A percentile compares a stretch with the other conserved stretches of the same genome.
Conservation (phyloP, 352 stramenopile genomes). For the Phytophthora hibernalis region DNA sequence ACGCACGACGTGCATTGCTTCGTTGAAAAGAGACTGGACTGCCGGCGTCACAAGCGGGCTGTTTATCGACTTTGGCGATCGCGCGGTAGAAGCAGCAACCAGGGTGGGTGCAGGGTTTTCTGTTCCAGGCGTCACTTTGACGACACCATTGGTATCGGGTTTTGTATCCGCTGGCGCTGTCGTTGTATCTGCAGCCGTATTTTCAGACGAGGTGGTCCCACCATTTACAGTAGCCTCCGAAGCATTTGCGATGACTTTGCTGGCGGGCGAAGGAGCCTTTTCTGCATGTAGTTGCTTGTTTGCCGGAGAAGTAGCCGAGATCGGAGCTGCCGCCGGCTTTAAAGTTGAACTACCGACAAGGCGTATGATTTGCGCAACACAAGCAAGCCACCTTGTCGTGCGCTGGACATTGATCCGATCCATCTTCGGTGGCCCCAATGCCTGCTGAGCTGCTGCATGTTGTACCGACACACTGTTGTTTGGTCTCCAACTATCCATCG, state of each 20-base stretch:
- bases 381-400: slow-evolving; percentile 76
- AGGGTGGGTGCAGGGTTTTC: background rate
- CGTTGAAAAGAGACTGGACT: slow-evolving; percentile 64
- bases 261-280: background rate
- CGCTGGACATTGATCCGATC: slow-evolving; percentile 82
- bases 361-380: slow-evolving; percentile 72
- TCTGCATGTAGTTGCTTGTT: background rate
- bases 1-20: slow-evolving; percentile 67
- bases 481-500: slow-evolving; percentile 24
- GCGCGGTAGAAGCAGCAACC: background rate
- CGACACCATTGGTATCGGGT: slow-evolving; percentile 3
- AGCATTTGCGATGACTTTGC: background rate
- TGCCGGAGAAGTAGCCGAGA: background rate
- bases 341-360: slow-evolving; percentile 40
- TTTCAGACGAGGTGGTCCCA: slow-evolving; percentile 1
- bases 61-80: slow-evolving; percentile 11
- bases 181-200: background rate
- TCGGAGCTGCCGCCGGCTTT: slow-evolving; percentile 2
- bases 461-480: slow-evolving; percentile 27
- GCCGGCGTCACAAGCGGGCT: slow-evolving; percentile 36
- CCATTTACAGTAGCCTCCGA: background rate
- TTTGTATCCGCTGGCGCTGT: background rate
- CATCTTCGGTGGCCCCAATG: slow-evolving; percentile 71
- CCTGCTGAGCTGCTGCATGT: slow-evolving; percentile 27
- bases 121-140: slow-evolving; percentile 16